Conservation (phyloP, 75 land plant species). For the Selaginella tamariscina region DNA sequence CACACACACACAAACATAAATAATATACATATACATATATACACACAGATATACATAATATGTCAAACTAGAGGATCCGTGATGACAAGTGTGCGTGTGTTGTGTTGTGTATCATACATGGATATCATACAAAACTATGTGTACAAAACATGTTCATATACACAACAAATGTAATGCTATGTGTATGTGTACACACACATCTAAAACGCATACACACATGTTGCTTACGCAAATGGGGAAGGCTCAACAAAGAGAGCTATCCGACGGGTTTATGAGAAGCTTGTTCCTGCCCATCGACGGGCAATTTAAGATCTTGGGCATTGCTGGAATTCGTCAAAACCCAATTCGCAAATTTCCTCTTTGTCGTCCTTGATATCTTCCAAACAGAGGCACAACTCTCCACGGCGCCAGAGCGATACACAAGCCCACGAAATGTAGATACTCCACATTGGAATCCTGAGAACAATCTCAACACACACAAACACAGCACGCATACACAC, state of each 20-base stretch:
- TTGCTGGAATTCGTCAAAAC: too few relatives aligned
- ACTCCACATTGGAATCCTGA: background rate
- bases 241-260: conserved; percentile 98
- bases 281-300: conserved; percentile 8
- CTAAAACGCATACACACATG: background rate
- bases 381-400: background rate
- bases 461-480: too few relatives aligned
- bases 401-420: background rate
- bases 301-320: background rate
- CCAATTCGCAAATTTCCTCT: background rate
- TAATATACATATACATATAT: too few relatives aligned
- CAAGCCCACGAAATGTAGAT: background rate
- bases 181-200: background rate
- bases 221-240: conserved; percentile 91
- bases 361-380: background rate
- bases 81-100: too few relatives aligned
- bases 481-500: too few relatives aligned
- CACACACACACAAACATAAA: too few relatives aligned
- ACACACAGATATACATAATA: too few relatives aligned
- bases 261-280: conserved; percentile 49
- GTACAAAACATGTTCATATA: too few relatives aligned
- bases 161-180: too few relatives aligned
- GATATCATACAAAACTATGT: too few relatives aligned
- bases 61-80: too few relatives aligned
- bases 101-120: too few relatives aligned